Evolutionary conservation across 352 stramenopile genomes (phyloP), one percentile per base, ranked within the genome.

Genomic region (Globisporangium cederbergense): DNA sequence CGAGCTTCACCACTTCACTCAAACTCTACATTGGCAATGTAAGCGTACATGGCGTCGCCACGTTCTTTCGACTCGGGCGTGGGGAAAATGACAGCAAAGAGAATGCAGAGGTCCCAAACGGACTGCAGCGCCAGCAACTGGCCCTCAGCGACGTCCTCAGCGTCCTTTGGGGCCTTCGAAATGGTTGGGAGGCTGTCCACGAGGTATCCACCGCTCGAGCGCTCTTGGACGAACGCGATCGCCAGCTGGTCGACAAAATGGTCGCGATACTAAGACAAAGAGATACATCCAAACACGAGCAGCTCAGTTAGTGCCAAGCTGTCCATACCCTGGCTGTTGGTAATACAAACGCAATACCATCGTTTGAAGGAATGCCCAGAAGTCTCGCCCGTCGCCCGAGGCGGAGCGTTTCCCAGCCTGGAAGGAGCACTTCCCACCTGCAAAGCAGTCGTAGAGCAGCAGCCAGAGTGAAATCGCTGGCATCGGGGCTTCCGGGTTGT

Each of bases 401-500:
- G 22, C 58, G 47, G 34, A 57, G 11, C n/a, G 59, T 46, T 61
- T 68, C 28, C 65, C 69, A 49, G 60, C 45, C 51, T 78, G 66
- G 47, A 69, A 47, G 7, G 56, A 22, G 32, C 75, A 68, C 43
- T 68, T 65, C 8, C 65, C 54, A 36, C 49, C 62, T 30, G 53
- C 45, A 51, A 68, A 88, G 73, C 57, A 88, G 14, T 69, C 58
- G 54, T 76, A 76, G 53, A 91, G 38, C 20, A 81, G 65, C 22
- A 87, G 58, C 86, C 86, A 94, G 51, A 94, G 46, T 5, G 82
- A 85, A 10, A 92, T 64, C 5, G 77, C 77, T 16, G 86, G 80
- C 10, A 43, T 56, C 2, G 40, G 1, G 4, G n/a, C 16, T 52
- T 38, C 20, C 22, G 1, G 38, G 43, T 46, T 52, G 43, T 46